Conservation (phyloP, 768 basidiomycete species). For the Suillus lakei region DNA sequence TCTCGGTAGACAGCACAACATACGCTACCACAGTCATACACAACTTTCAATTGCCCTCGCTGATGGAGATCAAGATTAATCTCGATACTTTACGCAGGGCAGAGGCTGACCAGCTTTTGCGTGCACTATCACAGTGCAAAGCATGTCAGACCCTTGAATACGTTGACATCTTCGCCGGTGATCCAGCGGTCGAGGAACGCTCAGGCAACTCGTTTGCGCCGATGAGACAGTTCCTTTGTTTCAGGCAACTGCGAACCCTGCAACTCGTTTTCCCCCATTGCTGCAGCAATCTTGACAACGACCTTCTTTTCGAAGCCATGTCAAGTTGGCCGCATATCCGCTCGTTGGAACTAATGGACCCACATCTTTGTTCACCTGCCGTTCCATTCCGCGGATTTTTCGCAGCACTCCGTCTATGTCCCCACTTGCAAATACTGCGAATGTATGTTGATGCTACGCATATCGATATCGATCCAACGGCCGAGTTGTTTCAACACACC, state of each 20-base stretch:
- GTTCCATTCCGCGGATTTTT: background rate
- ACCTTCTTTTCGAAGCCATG: background rate
- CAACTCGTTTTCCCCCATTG: background rate
- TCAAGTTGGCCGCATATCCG: background rate
- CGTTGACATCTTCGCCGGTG: background rate
- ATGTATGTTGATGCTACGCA: background rate
- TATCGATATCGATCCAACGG: background rate
- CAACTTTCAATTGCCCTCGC: background rate
- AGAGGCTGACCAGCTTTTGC: background rate
- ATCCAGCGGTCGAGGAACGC: background rate
- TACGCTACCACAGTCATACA: background rate
- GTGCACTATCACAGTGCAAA: background rate
- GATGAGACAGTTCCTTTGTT: background rate
- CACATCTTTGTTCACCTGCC: background rate
- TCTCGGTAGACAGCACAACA: background rate
- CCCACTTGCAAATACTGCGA: background rate
- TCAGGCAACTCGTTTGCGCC: background rate
- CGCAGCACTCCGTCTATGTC: background rate
- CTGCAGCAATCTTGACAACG: background rate
- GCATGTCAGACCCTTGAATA: background rate
- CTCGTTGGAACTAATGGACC: background rate
- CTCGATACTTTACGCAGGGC: background rate
- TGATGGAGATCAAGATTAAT: background rate
- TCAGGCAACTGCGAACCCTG: background rate
- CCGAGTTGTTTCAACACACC: background rate